Base-by-base conservation (phyloP, 2,329 filamentous ascomycete genomes). In the Diaporthe sp. region DNA sequence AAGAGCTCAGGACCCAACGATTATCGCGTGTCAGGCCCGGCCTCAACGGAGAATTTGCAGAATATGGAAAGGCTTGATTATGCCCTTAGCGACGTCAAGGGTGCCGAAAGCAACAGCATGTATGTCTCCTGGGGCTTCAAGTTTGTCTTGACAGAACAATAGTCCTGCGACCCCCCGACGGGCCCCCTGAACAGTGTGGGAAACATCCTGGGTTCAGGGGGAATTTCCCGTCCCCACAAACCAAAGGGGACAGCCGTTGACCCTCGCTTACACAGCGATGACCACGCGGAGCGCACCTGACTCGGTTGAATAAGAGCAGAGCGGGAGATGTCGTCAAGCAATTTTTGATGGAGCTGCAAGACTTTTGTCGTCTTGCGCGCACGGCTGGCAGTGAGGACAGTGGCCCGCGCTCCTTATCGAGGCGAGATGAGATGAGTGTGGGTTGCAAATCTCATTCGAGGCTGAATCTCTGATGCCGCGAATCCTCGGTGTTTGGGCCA, bases 141-240 rank as follows among this genome's bases (percentile, higher is more conserved):
- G 25, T 28, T 71, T 60, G 40, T 30, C 30, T 40, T 54, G 30
- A 35, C 47, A 42, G 19, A n/a, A 33, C 28, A 19, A 54, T 52
- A 67, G 30, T 38, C 15, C 40, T 22, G 33, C 3, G 15, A 5
- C 17, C 69, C n/a, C 25, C 15, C 28, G 30, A 52, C 47, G 22
- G 55, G n/a, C 30, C 42, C 57, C 42, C 40, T 60, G 38, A 71
- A 54, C 57, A 54, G 57, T 61, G 45, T 61, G 58, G 69, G 57
- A 72, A 40, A 33, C 28, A 19, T 22, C 69, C 69, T 35, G 45
- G 50, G 45, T 72, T 72, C 69, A 72, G 69, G 69, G 54, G 58
- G 7, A 61, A 45, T 40, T n/a, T 25, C 30, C 45, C 45, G 58
- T 64, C 69, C 38, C 69, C 69, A 61, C 69, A 64, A 28, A 22